A percentile compares a stretch with the other conserved stretches of the same genome.
Evolutionary conservation across 163 green algal genomes (phyloP).

Genomic region (Chlamydomonas reinhardtii): DNA sequence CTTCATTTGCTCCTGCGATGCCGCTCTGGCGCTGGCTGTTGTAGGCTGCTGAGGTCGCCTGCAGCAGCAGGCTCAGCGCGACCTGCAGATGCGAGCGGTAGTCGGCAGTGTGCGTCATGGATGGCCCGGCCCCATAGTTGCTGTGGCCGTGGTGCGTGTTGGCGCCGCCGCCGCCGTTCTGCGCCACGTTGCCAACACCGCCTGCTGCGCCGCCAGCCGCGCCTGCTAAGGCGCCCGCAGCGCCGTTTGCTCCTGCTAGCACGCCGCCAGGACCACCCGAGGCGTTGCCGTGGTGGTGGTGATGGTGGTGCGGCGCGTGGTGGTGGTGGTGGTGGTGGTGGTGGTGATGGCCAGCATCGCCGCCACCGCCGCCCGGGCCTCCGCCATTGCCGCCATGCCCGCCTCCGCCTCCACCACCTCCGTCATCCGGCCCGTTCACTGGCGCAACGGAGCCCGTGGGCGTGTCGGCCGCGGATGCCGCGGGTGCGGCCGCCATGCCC

Average conservation of each 20-base stretch:
- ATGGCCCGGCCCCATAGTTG: slow-evolving; percentile 41
- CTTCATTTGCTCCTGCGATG: slow-evolving; percentile 15
- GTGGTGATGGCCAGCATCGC: neutral
- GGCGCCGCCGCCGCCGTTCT: neutral
- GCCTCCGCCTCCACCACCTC: too few relatives aligned
- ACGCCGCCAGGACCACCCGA: neutral
- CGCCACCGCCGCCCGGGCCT: neutral
- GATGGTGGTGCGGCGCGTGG: too few relatives aligned
- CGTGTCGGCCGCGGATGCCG: slow-evolving; percentile 6
- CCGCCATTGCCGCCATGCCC: neutral
- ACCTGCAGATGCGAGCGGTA: slow-evolving; percentile 49
- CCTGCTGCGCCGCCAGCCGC: neutral
- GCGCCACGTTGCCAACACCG: neutral
- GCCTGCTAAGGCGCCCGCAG: too few relatives aligned
- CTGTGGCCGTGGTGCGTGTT: slow-evolving; percentile 9
- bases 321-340: neutral
- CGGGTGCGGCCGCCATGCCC: neutral
- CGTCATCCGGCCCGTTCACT: too few relatives aligned
- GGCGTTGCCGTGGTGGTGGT: too few relatives aligned
- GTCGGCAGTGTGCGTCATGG: slow-evolving; percentile 46
- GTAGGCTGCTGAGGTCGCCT: slow-evolving; percentile 39
- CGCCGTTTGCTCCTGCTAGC: too few relatives aligned
- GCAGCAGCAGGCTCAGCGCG: slow-evolving; percentile 42
- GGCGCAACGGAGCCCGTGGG: slow-evolving; percentile 1
- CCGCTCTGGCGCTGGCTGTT: slow-evolving; percentile 51